These are phyloP conservation scores for Metarhizium album DNA, from an alignment of 2,329 filamentous ascomycete species.

Conservation along the genomic window DNA sequence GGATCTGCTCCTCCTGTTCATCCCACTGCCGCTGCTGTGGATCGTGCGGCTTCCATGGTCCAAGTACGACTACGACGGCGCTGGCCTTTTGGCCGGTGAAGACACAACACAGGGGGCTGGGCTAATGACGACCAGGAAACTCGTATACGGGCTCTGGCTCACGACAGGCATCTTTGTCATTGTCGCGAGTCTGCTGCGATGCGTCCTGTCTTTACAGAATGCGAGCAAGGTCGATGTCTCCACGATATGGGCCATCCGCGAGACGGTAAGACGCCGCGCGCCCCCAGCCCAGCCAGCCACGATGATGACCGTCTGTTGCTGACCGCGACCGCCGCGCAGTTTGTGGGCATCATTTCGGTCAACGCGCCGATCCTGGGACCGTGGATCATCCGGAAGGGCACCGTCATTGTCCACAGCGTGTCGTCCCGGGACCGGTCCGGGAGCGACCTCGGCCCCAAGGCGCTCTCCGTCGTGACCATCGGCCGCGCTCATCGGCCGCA, in stretches of 20 bases:
- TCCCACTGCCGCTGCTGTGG: constrained; percentile 15
- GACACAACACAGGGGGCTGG: too few relatives aligned
- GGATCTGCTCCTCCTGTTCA: constrained; percentile 14
- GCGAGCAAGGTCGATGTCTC: constrained; percentile 12
- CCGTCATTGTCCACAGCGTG: constrained; percentile 7
- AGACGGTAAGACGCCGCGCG: constrained; percentile 10
- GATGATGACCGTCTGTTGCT: too few relatives aligned
- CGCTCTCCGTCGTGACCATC: constrained; percentile 11
- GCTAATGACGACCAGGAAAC: constrained; percentile 8
- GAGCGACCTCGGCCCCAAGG: not conserved
- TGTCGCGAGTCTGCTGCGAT: constrained; percentile 14
- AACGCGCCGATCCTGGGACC: constrained; percentile 15
- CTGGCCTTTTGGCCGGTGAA: too few relatives aligned
- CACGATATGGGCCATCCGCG: constrained; percentile 17
- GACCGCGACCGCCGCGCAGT: constrained; percentile 2
- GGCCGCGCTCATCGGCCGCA: constrained; percentile 9
- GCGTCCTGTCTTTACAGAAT: constrained; percentile 12
- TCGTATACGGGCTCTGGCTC: constrained; percentile 14
- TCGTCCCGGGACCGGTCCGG: constrained; percentile 4
- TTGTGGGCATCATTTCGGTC: constrained; percentile 15
- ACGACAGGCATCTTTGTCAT: constrained; percentile 15
- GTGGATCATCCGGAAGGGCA: constrained; percentile 13
- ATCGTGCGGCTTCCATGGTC: constrained; percentile 12
- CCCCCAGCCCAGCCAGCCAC: too few relatives aligned
- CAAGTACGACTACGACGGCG: constrained; percentile 8